phyloP scores from a whole-genome alignment of 169 alveolate genomes.

The Cryptosporidium viatorum region DNA sequence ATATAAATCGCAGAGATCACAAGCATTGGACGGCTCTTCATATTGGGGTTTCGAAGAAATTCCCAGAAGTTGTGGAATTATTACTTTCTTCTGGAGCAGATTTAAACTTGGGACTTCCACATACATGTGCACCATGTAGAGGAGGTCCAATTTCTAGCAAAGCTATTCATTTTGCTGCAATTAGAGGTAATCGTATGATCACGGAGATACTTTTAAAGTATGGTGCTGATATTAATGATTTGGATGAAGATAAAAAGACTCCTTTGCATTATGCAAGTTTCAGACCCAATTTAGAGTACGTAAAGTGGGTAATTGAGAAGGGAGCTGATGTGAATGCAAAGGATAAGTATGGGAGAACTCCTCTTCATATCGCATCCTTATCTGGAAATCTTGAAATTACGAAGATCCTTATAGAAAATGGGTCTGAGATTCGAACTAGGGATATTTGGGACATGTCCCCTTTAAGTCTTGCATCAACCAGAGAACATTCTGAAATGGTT shows the following conservation, averaged over 20 bases:
- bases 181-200: conserved; percentile 84
- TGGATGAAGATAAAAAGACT: conserved; percentile 85
- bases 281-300: conserved; percentile 82
- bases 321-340: conserved; percentile 84
- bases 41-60: conserved; percentile 87
- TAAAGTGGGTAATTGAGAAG: conserved; percentile 80
- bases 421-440: conserved; percentile 79
- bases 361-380: conserved; percentile 89
- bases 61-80: conserved; percentile 83
- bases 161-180: conserved; percentile 89
- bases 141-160: conserved; percentile 83
- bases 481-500: conserved; percentile 77
- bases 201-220: conserved; percentile 80
- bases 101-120: conserved; percentile 81
- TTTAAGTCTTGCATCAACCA: conserved; percentile 80
- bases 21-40: conserved; percentile 89
- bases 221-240: conserved; percentile 84
- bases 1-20: conserved; percentile 84
- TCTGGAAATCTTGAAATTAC: conserved; percentile 86
- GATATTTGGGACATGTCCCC: conserved; percentile 88
- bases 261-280: conserved; percentile 87
- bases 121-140: conserved; percentile 88
- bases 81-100: conserved; percentile 83
- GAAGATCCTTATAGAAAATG: conserved; percentile 81
- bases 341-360: conserved; percentile 89